Evolutionary conservation across 2,329 filamentous ascomycete genomes (phyloP).

Genomic region (Neurospora sp.): DNA sequence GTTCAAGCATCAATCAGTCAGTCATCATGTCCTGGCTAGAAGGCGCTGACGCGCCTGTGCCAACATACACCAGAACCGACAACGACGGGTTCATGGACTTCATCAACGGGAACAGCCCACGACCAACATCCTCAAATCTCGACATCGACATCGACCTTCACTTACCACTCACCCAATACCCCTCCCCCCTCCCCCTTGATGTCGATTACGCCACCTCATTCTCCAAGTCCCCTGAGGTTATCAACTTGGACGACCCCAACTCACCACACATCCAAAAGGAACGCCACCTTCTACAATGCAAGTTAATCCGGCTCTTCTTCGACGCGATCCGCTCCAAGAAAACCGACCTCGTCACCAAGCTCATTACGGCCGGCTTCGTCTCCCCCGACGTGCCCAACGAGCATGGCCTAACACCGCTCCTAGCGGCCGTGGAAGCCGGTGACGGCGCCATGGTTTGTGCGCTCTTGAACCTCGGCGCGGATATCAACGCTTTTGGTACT

Average conservation of each 20-base stretch:
- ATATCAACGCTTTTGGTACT: conserved; percentile 21
- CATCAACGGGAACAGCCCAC: background rate
- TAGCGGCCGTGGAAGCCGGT: conserved; percentile 25
- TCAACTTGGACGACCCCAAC: background rate
- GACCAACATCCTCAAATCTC: background rate
- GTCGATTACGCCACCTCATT: background rate
- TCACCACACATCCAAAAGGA: background rate
- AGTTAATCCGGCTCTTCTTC: conserved; percentile 24
- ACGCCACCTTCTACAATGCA: conserved; percentile 4
- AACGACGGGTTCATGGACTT: background rate
- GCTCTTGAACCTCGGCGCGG: conserved; percentile 27
- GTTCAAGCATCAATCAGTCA: background rate
- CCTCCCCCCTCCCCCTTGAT: background rate
- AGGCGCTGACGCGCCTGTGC: background rate
- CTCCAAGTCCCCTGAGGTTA: background rate
- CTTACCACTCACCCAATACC: background rate
- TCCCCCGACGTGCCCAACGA: conserved; percentile 26
- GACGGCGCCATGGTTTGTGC: conserved; percentile 24
- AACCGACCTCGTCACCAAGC: conserved; percentile 20
- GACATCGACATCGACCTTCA: background rate
- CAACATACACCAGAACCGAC: background rate
- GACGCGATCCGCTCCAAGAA: conserved; percentile 19
- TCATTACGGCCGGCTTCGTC: conserved; percentile 26
- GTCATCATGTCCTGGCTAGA: background rate
- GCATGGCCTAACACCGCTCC: conserved; percentile 25